Base-by-base conservation (phyloP, 768 basidiomycete genomes). In the Russula olivacea region DNA sequence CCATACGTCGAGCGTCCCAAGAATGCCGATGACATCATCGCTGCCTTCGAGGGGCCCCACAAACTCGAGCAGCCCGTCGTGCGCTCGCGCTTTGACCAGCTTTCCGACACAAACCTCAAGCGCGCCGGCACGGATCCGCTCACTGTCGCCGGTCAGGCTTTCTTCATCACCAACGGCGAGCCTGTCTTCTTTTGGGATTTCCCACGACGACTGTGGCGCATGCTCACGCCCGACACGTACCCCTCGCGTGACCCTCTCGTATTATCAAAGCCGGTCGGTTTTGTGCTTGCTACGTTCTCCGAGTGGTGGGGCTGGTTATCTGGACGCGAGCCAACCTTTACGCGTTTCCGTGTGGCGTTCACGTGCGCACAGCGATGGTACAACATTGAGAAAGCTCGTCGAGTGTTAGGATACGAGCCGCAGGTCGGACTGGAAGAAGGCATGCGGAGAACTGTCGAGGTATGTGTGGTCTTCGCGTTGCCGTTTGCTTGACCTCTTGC, bases 181-280 rank as follows among this genome's bases (percentile, higher is more conserved):
- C 96, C 95, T 2, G 81, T 87, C 60, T 91, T 92, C 74, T 98
- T 98, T 78, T 99, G 96, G 96, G 94, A 97, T 76, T 87, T 96
- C 70, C 80, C 86, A 34, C 82, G 92, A 7, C 74, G 81, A 2
- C 75, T 97, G n/a, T 98, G 92, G 93, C 75, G 80, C 32, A 76
- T 78, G 53, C 74, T 76, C n/a, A 75, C 73, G 1, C 68, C 66
- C 63, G 69, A 71, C 67, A 72, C 76, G 55, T 76, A 80, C 55
- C 85, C 86, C 70, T 79, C 84, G 17, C 83, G 81, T 7, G 77
- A 78, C 66, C 80, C 59, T 61, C 76, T 74, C 64, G 74, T 80
- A 55, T 76, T 97, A 61, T 82, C 89, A 1, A 81, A 79, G 64
- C 23, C 76, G 3, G 69, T 95, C 63, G 94, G 91, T 15, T 74